Evolutionary conservation across 768 basidiomycete species (phyloP).

Genomic region (Mycena alexandri): DNA sequence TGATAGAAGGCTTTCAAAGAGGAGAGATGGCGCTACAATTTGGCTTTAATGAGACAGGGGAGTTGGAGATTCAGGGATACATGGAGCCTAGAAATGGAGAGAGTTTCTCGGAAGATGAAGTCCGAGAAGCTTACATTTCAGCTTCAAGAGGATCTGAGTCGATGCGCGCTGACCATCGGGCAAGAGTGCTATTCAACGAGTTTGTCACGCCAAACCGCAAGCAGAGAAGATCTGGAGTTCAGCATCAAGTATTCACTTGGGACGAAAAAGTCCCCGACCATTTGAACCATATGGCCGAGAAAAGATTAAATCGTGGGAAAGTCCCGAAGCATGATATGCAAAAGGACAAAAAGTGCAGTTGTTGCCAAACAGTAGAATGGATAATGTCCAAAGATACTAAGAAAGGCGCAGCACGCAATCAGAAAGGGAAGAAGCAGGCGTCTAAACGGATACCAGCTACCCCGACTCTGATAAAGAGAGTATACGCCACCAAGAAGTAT

Average conservation of each 20-base stretch:
- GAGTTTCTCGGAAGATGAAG: background rate
- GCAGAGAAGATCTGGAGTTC: background rate
- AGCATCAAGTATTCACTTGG: background rate
- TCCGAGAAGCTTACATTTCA: background rate
- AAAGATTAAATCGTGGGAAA: background rate
- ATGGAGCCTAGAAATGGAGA: background rate
- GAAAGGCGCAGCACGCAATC: too few relatives aligned
- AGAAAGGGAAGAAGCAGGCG: too few relatives aligned
- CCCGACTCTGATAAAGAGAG: too few relatives aligned
- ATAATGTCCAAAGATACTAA: too few relatives aligned
- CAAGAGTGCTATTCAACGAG: background rate
- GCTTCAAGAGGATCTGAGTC: background rate
- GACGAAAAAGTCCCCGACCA: background rate
- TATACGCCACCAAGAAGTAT: too few relatives aligned
- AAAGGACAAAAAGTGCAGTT: background rate
- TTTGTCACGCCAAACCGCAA: background rate
- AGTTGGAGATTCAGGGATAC: slow-evolving; percentile 20
- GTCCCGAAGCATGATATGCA: background rate
- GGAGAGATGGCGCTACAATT: background rate
- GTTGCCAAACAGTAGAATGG: too few relatives aligned
- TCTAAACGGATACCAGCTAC: too few relatives aligned
- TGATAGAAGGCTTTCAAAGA: background rate
- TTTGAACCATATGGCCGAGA: too few relatives aligned
- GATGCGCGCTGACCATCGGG: background rate
- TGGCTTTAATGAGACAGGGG: background rate